Evolutionary conservation across 805 yeast genomes (phyloP).

Genomic region (Priceomyces melissophilus): DNA sequence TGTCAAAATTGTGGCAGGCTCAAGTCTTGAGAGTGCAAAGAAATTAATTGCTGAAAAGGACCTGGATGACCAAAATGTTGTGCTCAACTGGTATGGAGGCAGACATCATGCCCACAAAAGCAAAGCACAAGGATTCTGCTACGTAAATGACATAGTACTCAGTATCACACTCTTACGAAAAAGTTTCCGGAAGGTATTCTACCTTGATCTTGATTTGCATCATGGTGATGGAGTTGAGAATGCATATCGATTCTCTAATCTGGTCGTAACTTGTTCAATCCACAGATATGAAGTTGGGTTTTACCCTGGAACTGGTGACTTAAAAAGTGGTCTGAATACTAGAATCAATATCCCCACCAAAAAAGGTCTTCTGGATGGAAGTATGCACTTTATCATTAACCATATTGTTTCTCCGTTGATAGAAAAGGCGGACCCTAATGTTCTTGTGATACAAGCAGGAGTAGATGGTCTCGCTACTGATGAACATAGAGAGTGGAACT

Average conservation of each 20-base stretch:
- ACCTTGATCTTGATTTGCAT: constrained; percentile 71
- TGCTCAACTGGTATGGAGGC: constrained; percentile 78
- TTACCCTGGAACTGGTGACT: constrained; percentile 67
- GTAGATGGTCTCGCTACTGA: constrained; percentile 73
- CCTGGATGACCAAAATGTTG: constrained; percentile 27
- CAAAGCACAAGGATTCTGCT: constrained; percentile 68
- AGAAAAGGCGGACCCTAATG: constrained; percentile 42
- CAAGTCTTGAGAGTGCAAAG: constrained; percentile 51
- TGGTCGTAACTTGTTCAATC: constrained; percentile 58
- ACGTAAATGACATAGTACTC: constrained; percentile 64
- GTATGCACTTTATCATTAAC: constrained; percentile 33
- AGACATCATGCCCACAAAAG: constrained; percentile 62
- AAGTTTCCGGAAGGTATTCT: constrained; percentile 45
- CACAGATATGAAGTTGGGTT: constrained; percentile 67
- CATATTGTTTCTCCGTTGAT: constrained; percentile 44
- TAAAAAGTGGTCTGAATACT: constrained; percentile 35
- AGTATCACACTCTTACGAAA: constrained; percentile 51
- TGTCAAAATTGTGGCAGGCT: constrained; percentile 49
- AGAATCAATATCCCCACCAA: constrained; percentile 51
- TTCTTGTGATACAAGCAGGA: constrained; percentile 65
- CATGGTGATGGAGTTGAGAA: constrained; percentile 79
- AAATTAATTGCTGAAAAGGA: constrained; percentile 19
- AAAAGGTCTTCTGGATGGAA: constrained; percentile 52
- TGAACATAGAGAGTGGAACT: constrained; percentile 64
- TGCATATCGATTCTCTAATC: constrained; percentile 55